A percentile compares a stretch with the other conserved stretches of the same genome.
phyloP scores from a whole-genome alignment of 371 early-diverging fungal species.

The Haplosporangium sp. region DNA sequence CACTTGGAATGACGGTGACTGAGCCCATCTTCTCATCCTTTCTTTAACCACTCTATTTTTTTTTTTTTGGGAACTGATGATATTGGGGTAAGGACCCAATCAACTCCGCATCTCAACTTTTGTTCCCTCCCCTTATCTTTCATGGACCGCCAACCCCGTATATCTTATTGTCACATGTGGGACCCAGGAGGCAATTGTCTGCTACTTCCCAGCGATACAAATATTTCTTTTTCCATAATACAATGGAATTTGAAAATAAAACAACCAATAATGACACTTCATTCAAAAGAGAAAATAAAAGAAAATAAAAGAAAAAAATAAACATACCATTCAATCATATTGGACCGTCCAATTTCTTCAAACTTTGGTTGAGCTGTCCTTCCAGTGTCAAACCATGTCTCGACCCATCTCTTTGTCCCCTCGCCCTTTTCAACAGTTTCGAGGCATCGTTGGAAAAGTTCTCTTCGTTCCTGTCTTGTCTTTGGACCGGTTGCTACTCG shows the following conservation, averaged over 20 bases:
- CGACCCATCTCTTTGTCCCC: conserved; percentile 60
- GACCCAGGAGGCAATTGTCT: background rate
- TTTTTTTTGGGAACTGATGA: background rate
- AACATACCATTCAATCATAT: conserved; percentile 67
- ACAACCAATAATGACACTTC: background rate
- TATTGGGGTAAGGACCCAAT: background rate
- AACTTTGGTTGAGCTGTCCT: conserved; percentile 54
- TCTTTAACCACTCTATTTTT: background rate
- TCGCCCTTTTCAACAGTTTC: conserved; percentile 55
- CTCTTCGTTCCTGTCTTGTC: conserved; percentile 57
- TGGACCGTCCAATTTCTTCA: conserved; percentile 62
- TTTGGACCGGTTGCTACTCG: conserved; percentile 44
- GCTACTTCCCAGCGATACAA: background rate
- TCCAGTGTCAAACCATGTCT: conserved; percentile 63
- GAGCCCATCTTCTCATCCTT: conserved; percentile 7
- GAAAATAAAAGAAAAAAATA: conserved; percentile 5
- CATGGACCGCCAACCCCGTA: background rate
- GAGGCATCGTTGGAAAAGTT: conserved; percentile 59
- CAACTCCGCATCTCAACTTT: background rate
- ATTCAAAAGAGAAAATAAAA: conserved; percentile 1
- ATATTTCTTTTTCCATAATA: too few species aligned
- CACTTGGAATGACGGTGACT: background rate
- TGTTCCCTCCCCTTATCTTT: background rate
- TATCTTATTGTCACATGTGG: conserved; percentile 2
- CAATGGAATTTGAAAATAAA: background rate